Percentiles rank a stretch among this genome's conserved stretches.
Evolutionary conservation across 2,329 filamentous ascomycete genomes (phyloP).

Genomic region (Alternaria alternata): DNA sequence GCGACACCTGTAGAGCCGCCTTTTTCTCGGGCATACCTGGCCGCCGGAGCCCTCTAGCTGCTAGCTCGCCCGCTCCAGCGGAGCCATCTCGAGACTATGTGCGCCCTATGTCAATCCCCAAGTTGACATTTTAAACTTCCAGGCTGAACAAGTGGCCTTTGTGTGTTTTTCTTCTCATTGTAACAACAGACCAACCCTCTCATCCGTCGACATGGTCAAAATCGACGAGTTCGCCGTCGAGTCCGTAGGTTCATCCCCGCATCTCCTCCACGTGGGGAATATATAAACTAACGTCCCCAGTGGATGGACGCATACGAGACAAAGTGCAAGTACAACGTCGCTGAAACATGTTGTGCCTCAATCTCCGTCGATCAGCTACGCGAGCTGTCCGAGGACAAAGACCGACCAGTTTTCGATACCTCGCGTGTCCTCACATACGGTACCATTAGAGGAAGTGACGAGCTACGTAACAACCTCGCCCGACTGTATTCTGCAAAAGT

Average conservation of each 20-base stretch:
- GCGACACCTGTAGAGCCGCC: constrained; percentile 3
- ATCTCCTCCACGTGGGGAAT: constrained; percentile 17
- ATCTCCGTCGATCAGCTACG: constrained; percentile 75
- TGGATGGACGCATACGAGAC: constrained; percentile 66
- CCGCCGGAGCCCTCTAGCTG: constrained; percentile 6
- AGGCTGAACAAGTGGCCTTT: neutral
- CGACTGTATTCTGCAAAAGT: constrained; percentile 68
- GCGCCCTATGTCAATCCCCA: constrained; percentile 30
- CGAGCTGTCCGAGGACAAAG: constrained; percentile 65
- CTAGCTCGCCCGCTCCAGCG: constrained; percentile 18
- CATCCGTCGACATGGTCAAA: constrained; percentile 59
- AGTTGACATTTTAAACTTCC: neutral
- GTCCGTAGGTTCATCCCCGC: constrained; percentile 59
- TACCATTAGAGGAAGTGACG: constrained; percentile 71
- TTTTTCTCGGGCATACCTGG: constrained; percentile 4
- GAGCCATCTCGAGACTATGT: constrained; percentile 8
- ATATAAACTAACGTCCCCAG: constrained; percentile 42
- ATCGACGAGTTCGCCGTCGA: constrained; percentile 75
- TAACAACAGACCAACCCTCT: neutral
- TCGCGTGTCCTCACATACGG: constrained; percentile 75
- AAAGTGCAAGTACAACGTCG: constrained; percentile 70
- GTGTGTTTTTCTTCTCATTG: neutral
- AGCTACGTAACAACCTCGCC: constrained; percentile 70
- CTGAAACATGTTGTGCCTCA: constrained; percentile 80
- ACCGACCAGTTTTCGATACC: constrained; percentile 58